Conservation (phyloP, 139 green algal genomes). For the Chlorella sp. region DNA sequence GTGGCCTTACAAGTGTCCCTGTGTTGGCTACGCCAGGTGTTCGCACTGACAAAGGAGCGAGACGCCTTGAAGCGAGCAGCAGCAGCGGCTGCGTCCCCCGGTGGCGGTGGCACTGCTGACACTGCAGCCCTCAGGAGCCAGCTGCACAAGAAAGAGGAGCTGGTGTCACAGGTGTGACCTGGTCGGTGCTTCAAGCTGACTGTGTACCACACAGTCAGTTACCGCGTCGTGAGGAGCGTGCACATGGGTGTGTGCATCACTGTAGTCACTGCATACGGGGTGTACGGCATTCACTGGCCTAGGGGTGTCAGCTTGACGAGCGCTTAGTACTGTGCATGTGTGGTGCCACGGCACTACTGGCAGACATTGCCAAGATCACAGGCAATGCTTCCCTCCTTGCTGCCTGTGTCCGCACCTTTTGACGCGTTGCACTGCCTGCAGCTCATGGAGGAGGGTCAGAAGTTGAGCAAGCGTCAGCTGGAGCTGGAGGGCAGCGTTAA, state of each 20-base stretch:
- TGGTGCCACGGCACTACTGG: background rate
- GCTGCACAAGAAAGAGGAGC: constrained; percentile 86
- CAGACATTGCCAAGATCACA: background rate
- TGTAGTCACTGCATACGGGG: too few relatives aligned
- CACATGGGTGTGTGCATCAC: too few relatives aligned
- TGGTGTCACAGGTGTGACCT: constrained; percentile 70
- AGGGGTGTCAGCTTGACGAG: background rate
- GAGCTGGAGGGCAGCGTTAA: constrained; percentile 68
- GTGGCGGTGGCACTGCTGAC: constrained; percentile 60
- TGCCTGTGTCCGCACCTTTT: background rate
- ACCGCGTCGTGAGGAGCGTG: too few relatives aligned
- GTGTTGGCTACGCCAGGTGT: constrained; percentile 44
- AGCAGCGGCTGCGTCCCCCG: too few relatives aligned
- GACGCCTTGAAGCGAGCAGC: constrained; percentile 80
- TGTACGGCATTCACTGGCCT: background rate
- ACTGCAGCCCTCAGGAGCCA: constrained; percentile 47
- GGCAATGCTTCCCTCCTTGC: background rate
- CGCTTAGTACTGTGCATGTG: background rate
- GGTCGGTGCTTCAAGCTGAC: background rate
- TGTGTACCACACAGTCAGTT: background rate
- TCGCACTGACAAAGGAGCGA: constrained; percentile 88
- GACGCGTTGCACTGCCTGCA: constrained; percentile 1
- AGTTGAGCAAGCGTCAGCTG: constrained; percentile 70
- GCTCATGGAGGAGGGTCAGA: constrained; percentile 61
- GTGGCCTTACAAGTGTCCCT: background rate